Base-by-base conservation (phyloP, 2,329 filamentous ascomycete genomes). In the Beauveria australis region DNA sequence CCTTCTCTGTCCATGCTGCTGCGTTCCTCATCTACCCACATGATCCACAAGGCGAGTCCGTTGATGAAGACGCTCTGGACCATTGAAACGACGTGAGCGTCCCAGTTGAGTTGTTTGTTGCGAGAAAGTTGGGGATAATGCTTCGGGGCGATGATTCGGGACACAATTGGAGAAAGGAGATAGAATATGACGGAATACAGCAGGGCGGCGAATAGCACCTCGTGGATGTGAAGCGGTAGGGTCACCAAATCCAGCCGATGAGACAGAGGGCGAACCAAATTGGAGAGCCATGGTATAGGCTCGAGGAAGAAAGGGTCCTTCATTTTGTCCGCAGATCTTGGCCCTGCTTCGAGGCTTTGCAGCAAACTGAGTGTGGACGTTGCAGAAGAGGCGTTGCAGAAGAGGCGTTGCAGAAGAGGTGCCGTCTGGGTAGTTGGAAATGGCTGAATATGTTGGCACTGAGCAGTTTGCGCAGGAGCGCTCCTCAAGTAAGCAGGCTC, bases 61-160 rank as follows among this genome's bases (percentile, higher is more conserved):
- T 88, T 91, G 75, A 95, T 89, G 60, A 91, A 75, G 37, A 80
- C 77, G 71, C 86, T 88, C 79, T 95, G 91, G 60, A 90, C 79
- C 66, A 94, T 81, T n/a, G 89, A 92, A 37, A 94, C 90, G 60
- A 93, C 86, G 71, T 93, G 91, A 26, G 91, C 87, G 72, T 95
- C 86, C 91, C 91, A 94, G 78, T 89, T 94, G 64, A 91, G 78
- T 49, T 75, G 75, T 70, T 81, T 82, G 61, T 88, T 89, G 60
- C 82, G 80, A 28, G 78, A 75, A 53, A 85, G 82, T 66, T 91
- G 80, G 37, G 77, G 71, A 75, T 94, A 94, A 66, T 82, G 79
- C 51, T 78, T 67, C 3, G 88, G 84, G 64, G 88, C 85, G 62
- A 91, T 71, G 61, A 76, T 69, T 51, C 74, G 78, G 40, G 89